Conservation (phyloP, 176 grass and related monocot genomes). For the Musa itinerans region DNA sequence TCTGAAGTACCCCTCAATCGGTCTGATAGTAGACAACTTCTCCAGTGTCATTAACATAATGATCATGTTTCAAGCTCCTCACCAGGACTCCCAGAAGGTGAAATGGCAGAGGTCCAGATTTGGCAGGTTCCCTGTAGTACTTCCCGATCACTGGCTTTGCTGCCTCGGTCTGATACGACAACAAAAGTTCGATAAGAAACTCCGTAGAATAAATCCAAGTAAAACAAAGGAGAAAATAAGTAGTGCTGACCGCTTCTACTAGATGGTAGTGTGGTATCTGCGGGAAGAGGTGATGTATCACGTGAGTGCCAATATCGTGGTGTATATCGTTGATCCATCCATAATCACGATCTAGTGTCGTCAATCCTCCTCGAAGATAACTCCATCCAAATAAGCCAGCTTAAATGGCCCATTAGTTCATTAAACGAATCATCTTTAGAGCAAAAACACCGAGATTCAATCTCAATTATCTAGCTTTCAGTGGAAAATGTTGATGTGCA, state of each 20-base stretch:
- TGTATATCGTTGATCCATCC: constrained; percentile 88
- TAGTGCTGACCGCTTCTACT: constrained; percentile 58
- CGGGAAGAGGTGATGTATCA: constrained; percentile 88
- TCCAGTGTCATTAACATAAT: constrained; percentile 67
- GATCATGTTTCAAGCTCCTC: constrained; percentile 56
- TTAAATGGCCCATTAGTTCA: too few species aligned
- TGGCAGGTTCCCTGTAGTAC: constrained; percentile 81
- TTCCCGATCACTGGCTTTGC: constrained; percentile 88
- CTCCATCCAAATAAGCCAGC: too few species aligned
- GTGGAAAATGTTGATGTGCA: too few species aligned
- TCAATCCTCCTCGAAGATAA: constrained; percentile 85
- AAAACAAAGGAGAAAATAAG: neutral
- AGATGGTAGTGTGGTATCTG: constrained; percentile 95
- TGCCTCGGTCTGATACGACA: constrained; percentile 55
- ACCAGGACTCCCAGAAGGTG: constrained; percentile 51
- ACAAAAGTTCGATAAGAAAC: constrained; percentile 20
- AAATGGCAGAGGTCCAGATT: constrained; percentile 59
- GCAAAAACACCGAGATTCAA: neutral
- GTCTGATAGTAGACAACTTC: constrained; percentile 77
- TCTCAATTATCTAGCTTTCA: too few species aligned
- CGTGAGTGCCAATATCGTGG: constrained; percentile 95
- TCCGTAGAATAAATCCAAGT: neutral
- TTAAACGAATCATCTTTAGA: neutral
- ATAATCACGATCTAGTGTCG: constrained; percentile 85
- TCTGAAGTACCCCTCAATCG: constrained; percentile 28